Evolutionary conservation across 768 basidiomycete species (phyloP), one percentile per base, ranked within the genome.

Genomic region (Podaxis pistillaris): DNA sequence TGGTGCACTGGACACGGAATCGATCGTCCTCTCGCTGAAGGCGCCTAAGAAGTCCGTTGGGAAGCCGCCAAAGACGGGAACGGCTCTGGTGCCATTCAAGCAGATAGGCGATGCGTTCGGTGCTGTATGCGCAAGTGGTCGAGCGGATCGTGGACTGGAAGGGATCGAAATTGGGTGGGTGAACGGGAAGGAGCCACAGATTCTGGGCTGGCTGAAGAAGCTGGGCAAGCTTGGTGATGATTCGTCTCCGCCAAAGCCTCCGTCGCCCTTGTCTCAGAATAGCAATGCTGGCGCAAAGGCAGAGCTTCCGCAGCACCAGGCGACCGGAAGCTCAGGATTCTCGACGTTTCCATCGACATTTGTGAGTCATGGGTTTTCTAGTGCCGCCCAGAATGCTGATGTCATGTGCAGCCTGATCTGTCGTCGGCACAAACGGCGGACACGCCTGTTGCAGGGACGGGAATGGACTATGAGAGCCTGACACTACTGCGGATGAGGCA

Each of bases 401-500:
- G 63, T 70, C 2, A 71, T 38, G 9, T 51, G 49, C 57, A 68
- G 57, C 63, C 49, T 61, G 73, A 11, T 40, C 30, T 55, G 51
- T 55, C 28, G 33, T 68, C 19, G 47, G 67, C 22, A 58, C 63
- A n/a, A 50, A 70, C 68, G 6, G 26, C 64, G 19, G 59, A 63
- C 17, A 57, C 62, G 19, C 41, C 41, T 4, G 36, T 73, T n/a
- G 54, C 70, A 19, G 65, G 73, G 22, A 68, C 78, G 11, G 83
- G 82, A 1, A 66, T 93, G 53, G 90, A 93, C 70, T 94, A 88
- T 60, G 93, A 94, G 73, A 85, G 88, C 2, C 69, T 93, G 63
- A 94, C 91, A 0, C 78, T 94, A 38, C 83, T 94, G 81, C 84
- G 92, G 4, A 77, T 95, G 70, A 80, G 92, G 38, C 90, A 94